Base-by-base conservation (phyloP, 2,329 filamentous ascomycete genomes). In the Cadophora sp. region DNA sequence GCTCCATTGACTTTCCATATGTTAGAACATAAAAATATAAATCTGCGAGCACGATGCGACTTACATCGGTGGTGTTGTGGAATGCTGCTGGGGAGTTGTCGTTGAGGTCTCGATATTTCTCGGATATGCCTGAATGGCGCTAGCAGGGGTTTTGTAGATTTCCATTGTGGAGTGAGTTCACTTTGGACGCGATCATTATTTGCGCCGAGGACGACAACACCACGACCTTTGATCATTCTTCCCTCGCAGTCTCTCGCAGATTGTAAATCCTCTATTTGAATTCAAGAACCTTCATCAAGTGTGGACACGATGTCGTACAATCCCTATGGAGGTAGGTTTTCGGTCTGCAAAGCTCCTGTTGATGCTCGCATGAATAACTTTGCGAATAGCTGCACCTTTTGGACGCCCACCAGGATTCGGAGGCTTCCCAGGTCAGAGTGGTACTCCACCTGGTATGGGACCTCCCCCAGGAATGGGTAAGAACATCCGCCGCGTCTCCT, bases 391-490 rank as follows among this genome's bases (percentile, higher is more conserved):
- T 68, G 72, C 77, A 67, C 77, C 76, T 55, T 97, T 94, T 83
- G 92, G 91, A 76, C 86, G 88, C 68, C 91, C 92, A 76, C 92
- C 92, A 63, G 87, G 88, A 73, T 97, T 91, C 82, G 88, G 87
- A 73, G 85, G 85, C 66, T 94, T 92, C 75, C 90, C 91, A 69
- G 87, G 86, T 73, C 83, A 85, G 66, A 81, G 76, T 72, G 80
- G 81, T 67, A 79, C 81, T 62, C 83, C 88, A 61, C 90, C 90
- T 67, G 90, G 89, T 68, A 91, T 93, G 87, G 90, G 88, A 73
- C 89, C 91, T 75, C 92, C 92, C 76, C 92, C 93, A 75, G 93
- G 92, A 81, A 89, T 94, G 87, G 92, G 93, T 95, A 86, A 80
- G 87, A 79, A 60, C 26, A 48, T 46, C 43, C 46, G 4, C 24